Conservation (phyloP, 2,329 filamentous ascomycete genomes). For the Neonectria ditissima region DNA sequence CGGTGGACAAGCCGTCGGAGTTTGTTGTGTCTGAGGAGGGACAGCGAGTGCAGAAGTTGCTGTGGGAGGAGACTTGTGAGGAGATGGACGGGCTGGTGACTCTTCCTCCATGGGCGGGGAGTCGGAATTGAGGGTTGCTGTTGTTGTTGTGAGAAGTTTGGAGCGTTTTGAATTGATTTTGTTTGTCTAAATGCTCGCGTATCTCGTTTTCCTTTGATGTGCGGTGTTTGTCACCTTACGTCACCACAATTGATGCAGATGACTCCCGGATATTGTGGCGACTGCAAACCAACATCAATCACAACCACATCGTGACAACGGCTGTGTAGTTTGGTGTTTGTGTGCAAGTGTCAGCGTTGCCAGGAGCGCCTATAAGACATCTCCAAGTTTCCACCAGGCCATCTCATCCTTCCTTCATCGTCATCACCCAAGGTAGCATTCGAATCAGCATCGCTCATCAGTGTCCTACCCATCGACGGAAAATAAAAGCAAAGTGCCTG, state of each 20-base stretch:
- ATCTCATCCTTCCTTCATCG: not conserved
- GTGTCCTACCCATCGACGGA: not conserved
- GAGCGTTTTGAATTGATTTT: not conserved
- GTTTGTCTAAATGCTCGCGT: not conserved
- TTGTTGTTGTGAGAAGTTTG: not conserved
- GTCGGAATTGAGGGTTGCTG: not conserved
- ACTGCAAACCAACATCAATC: not conserved
- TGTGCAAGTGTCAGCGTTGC: not conserved
- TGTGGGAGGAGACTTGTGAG: conserved; percentile 19
- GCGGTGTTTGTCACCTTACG: not conserved
- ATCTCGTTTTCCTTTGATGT: not conserved
- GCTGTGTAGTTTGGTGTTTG: not conserved
- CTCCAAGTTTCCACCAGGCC: not conserved
- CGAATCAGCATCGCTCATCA: not conserved
- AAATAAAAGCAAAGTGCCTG: not conserved
- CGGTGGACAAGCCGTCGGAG: not conserved
- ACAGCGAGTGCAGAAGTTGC: not conserved
- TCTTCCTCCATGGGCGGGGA: conserved; percentile 11
- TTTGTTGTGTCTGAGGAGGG: conserved; percentile 10
- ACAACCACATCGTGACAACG: not conserved
- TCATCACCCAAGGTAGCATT: not conserved
- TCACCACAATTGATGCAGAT: not conserved
- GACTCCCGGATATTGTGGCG: not conserved
- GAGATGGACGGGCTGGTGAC: conserved; percentile 22
- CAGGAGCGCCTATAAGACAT: not conserved